Base-by-base conservation (phyloP, 169 alveolate genomes). In the Neospora caninum region DNA sequence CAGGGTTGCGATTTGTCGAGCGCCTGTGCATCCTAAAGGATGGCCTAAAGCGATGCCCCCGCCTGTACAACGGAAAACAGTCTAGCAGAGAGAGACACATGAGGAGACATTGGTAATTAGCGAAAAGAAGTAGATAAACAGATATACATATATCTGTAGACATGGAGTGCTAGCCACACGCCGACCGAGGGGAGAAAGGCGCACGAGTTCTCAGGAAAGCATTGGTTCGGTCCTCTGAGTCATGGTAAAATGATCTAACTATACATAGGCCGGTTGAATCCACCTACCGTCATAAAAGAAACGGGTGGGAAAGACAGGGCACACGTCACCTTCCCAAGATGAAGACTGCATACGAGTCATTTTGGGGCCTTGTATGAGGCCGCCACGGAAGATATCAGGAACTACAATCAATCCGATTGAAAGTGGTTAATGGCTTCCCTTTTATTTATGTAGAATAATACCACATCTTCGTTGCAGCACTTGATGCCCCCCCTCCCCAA, bases 1-100 rank as follows among this genome's bases (percentile, higher is more conserved):
- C 82, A 98, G 93, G 34, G 99, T 97, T 34, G 98, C 98, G 54
- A 97, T 96, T 95, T 96, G 97, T 91, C 99, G 97, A 1, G 99
- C 98, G 38, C 99, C 99, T 64, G 99, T 98, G 95, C 98, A 97
- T 45, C 99, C 99, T 45, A 98, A 95, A 34, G 99, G 99, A 94
- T 98, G 99, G 78, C 99, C 99, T 7, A 98, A 96, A 16, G 99
- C 99, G 70, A 98, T 98, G 36, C 99, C 99, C 42, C 99, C 99
- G 36, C 99, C 97, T 93, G 91, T 0, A 53, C 13, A 27, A 86
- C 87, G 34, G 27, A 78, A 49, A 13, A 49, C 16, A 49, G 4
- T 13, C 80, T 25, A 86, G 49, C 80, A 53, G 53, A 84, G 4
- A 20, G 7, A 43, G n/a, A 18, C 0, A 80, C 73, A 18, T 20